phyloP scores from a whole-genome alignment of 495 filamentous ascomycete genomes.

The Talaromyces stipitatus region DNA sequence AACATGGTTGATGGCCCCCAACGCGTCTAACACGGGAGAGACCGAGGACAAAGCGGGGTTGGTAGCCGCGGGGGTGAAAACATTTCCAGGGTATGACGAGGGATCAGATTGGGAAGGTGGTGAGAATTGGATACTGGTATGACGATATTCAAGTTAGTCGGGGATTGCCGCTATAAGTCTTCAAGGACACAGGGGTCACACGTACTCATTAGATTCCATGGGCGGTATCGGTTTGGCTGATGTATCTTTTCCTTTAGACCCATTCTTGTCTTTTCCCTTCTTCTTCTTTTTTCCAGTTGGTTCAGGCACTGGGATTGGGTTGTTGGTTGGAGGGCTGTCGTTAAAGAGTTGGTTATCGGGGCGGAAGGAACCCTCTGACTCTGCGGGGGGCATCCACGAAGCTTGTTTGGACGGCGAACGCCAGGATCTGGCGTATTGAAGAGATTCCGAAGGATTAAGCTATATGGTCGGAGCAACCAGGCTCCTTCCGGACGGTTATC shows the following conservation, averaged over 20 bases:
- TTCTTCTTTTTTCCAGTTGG: conserved; percentile 36
- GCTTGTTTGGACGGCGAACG: conserved; percentile 5
- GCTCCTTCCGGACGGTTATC: background rate
- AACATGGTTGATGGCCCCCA: conserved; percentile 24
- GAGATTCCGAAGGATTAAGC: background rate
- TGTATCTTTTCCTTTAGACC: conserved; percentile 31
- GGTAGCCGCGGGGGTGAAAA: conserved; percentile 17
- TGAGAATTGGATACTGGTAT: conserved; percentile 23
- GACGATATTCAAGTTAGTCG: conserved; percentile 1
- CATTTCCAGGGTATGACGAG: conserved; percentile 27
- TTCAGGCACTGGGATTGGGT: conserved; percentile 24
- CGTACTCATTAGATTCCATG: conserved; percentile 34
- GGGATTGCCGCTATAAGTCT: background rate
- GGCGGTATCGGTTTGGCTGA: conserved; percentile 26
- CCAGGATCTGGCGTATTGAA: background rate
- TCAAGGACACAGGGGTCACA: background rate
- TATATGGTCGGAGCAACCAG: background rate
- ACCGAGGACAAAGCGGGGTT: conserved; percentile 32
- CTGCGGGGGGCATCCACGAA: conserved; percentile 40
- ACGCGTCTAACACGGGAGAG: conserved; percentile 36
- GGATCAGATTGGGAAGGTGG: conserved; percentile 25
- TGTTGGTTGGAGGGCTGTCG: conserved; percentile 21
- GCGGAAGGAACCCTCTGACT: conserved; percentile 37
- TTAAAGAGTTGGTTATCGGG: conserved; percentile 37
- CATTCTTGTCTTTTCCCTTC: conserved; percentile 31